Conservation (phyloP, 2,329 filamentous ascomycete species). For the Aspergillus fijiensis region DNA sequence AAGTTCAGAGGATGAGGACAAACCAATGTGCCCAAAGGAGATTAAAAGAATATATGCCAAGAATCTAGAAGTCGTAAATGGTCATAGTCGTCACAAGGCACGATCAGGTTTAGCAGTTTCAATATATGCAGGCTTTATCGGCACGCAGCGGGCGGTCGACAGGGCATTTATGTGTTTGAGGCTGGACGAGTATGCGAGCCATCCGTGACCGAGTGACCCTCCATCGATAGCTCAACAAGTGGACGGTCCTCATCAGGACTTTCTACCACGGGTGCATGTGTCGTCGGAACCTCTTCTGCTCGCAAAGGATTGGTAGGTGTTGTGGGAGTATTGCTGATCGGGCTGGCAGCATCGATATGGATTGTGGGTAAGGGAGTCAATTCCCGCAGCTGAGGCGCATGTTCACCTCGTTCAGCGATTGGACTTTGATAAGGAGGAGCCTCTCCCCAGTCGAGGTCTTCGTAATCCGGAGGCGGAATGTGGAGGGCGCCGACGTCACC, state of each 20-base stretch:
- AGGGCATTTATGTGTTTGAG: neutral
- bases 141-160: neutral
- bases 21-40: neutral
- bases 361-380: slow-evolving; percentile 32
- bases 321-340: slow-evolving; percentile 24
- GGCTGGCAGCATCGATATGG: slow-evolving; percentile 32
- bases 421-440: slow-evolving; percentile 43
- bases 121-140: neutral
- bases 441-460: slow-evolving; percentile 44
- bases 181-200: neutral
- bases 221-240: neutral
- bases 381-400: slow-evolving; percentile 18
- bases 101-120: neutral
- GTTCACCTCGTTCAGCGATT: slow-evolving; percentile 16
- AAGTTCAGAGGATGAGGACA: slow-evolving; percentile 8
- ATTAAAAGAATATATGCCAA: slow-evolving; percentile 10
- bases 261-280: neutral
- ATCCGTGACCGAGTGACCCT: neutral
- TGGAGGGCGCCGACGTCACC: slow-evolving; percentile 39
- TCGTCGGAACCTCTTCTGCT: neutral
- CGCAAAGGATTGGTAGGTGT: slow-evolving; percentile 23
- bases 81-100: slow-evolving; percentile 11
- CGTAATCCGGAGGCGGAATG: slow-evolving; percentile 45
- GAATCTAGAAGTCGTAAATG: slow-evolving; percentile 15
- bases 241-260: neutral